These are phyloP conservation scores for Paxillus ammoniavirescens DNA, from an alignment of 768 basidiomycete species.

Conservation along the genomic window DNA sequence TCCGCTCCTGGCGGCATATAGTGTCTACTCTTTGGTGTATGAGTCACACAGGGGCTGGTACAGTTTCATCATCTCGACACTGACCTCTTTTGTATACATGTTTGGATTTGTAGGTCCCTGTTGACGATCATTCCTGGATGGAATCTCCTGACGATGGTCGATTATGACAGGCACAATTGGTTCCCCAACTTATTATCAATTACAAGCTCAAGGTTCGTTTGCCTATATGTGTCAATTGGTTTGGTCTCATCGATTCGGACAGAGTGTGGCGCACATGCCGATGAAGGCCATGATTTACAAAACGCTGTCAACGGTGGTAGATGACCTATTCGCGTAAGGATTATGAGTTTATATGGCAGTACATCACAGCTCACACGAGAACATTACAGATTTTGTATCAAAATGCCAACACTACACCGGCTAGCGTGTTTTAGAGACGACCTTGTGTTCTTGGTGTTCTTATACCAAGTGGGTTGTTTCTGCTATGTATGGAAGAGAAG, in stretches of 20 bases:
- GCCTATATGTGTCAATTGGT: conserved; percentile 8
- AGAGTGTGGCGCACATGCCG: conserved; percentile 97
- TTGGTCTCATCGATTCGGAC: conserved; percentile 11
- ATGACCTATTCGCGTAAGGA: conserved; percentile 87
- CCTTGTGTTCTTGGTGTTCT: conserved; percentile 85
- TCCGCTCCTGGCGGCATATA: conserved; percentile 75
- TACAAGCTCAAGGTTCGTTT: conserved; percentile 85
- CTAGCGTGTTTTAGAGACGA: conserved; percentile 90
- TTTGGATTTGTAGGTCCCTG: conserved; percentile 87
- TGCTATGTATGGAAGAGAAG: conserved; percentile 6
- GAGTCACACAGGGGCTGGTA: conserved; percentile 94
- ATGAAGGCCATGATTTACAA: conserved; percentile 99
- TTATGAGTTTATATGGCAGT: conserved; percentile 9
- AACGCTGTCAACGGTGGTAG: conserved; percentile 84
- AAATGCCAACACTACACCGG: conserved; percentile 94
- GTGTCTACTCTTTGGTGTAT: conserved; percentile 77
- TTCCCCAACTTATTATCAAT: conserved; percentile 92
- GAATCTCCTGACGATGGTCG: conserved; percentile 12
- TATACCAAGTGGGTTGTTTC: conserved; percentile 73
- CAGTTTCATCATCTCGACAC: conserved; percentile 89
- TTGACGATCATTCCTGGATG: neutral
- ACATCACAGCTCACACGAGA: conserved; percentile 12
- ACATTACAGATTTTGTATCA: conserved; percentile 77
- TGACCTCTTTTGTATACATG: conserved; percentile 93
- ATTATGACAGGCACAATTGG: conserved; percentile 67